Base-by-base conservation (phyloP, 768 basidiomycete genomes). In the Suillus cothurnatus region DNA sequence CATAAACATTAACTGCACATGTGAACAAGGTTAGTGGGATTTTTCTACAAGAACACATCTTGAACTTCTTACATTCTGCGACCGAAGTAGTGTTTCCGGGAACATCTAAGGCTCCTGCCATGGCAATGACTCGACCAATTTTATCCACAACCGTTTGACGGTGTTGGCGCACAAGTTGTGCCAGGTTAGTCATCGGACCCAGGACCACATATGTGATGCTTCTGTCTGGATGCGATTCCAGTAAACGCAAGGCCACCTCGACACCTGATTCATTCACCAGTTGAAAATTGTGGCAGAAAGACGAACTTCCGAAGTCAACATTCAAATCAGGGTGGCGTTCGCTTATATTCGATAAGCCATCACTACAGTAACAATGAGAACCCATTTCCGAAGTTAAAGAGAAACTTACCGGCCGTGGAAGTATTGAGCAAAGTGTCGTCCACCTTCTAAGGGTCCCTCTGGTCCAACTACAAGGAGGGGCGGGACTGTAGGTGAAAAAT, bases 91-190 rank as follows among this genome's bases (percentile, higher is more conserved):
- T 91, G 69, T 97, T 98, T 3, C 95, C 95, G 0, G 95, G 94
- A 38, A 94, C 92, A 68, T 96, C 94, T 28, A 98, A 74, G 2
- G 94, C 91, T 17, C 94, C 95, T n/a, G 95, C 95, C 94, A 98
- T 97, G 74, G 88, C 89, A 26, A 95, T 78, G 9, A 98, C 79
- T n/a, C 88, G 84, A 6, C 88, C 92, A 34, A 94, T 84, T 50
- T 85, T 85, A 15, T 83, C 76, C 9, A 77, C 76, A 36, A 95
- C 80, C 14, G 83, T 78, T 41, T 79, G 72, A 12, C 84, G 81
- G 68, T 93, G 83, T 50, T 80, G 70, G 8, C 82, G 83, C 73
- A 92, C 78, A 65, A 92, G 80, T 39, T 80, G 78, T 1, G 93
- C 93, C 38, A 98, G 81, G 70, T 91, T 94, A 14, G 94, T 96